phyloP scores from a whole-genome alignment of 169 alveolate genomes.

The Cryptosporidium sp. region DNA sequence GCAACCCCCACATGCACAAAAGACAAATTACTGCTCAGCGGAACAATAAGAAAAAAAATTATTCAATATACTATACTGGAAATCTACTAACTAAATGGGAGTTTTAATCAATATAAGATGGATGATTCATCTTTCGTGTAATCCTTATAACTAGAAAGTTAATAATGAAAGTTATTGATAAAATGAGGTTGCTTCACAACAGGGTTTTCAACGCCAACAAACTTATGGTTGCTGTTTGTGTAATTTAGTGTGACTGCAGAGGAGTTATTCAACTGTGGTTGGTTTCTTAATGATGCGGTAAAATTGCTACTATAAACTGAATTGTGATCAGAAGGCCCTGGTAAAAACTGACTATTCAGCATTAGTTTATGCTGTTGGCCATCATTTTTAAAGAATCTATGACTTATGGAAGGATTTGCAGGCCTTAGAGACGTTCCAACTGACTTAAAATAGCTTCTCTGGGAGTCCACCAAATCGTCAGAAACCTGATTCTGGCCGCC shows the following conservation, averaged over 20 bases:
- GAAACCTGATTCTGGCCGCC: conserved; percentile 5
- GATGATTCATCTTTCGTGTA: neutral
- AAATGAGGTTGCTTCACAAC: conserved; percentile 3
- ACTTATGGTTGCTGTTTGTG: conserved; percentile 6
- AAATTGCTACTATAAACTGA: neutral
- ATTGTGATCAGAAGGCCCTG: conserved; percentile 2
- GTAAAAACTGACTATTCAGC: neutral
- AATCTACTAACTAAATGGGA: neutral
- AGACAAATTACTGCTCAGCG: neutral
- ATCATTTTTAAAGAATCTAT: neutral
- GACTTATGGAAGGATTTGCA: neutral
- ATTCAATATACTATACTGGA: conserved; percentile 14
- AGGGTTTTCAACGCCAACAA: conserved; percentile 21
- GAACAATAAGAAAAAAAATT: neutral
- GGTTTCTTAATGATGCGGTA: conserved; percentile 8
- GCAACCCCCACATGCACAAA: conserved; percentile 13
- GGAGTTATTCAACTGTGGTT: neutral
- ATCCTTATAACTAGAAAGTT: neutral
- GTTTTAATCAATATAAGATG: neutral
- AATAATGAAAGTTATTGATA: conserved; percentile 30
- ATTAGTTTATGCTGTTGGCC: neutral
- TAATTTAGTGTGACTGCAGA: neutral
- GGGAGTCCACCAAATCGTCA: neutral
- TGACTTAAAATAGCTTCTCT: neutral
- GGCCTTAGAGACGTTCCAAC: conserved; percentile 38